phyloP scores from a whole-genome alignment of 495 filamentous ascomycete genomes.

The Amphirosellinia nigrospora region DNA sequence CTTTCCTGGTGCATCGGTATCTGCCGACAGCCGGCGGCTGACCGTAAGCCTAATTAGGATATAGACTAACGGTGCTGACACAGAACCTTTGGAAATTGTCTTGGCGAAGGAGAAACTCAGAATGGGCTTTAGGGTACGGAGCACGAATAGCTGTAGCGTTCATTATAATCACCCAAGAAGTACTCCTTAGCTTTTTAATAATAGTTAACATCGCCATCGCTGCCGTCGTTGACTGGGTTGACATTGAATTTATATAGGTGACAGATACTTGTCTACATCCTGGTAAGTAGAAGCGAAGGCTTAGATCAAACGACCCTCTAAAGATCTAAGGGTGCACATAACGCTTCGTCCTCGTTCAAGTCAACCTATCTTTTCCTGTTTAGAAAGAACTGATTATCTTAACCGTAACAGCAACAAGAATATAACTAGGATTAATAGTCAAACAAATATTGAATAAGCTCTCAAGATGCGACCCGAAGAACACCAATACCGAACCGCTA shows the following conservation, averaged over 20 bases:
- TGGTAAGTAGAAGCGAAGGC: too few species aligned
- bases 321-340: too few species aligned
- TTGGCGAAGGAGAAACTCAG: background rate
- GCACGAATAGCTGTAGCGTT: background rate
- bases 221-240: background rate
- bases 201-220: background rate
- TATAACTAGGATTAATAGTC: too few species aligned
- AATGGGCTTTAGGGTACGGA: background rate
- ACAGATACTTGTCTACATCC: too few species aligned
- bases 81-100: background rate
- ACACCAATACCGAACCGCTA: background rate
- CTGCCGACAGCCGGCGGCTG: too few species aligned
- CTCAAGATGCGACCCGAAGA: background rate
- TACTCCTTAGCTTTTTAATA: background rate
- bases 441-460: background rate
- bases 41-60: background rate
- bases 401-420: too few species aligned
- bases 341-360: too few species aligned
- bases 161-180: background rate
- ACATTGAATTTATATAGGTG: too few species aligned
- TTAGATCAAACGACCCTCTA: too few species aligned
- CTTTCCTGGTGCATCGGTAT: background rate
- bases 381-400: too few species aligned
- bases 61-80: too few species aligned
- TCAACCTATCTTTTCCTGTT: too few species aligned